Conservation (phyloP, 1,284 basidiomycete species). For the Ganoderma lingzhi region DNA sequence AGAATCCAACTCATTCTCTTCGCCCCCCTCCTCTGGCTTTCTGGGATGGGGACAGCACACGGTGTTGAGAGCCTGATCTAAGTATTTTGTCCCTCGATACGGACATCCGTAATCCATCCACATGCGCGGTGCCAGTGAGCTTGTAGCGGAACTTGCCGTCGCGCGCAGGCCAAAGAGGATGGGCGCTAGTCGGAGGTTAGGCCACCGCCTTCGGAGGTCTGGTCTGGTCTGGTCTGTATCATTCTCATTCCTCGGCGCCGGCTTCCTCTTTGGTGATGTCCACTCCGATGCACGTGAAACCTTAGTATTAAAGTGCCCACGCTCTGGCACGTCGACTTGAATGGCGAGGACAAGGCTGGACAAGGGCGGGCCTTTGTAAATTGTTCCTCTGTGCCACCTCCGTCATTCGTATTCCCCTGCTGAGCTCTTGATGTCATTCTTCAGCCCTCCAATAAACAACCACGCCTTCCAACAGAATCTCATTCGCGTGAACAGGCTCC, state of each 20-base stretch:
- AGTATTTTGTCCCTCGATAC: background rate
- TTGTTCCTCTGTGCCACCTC: background rate
- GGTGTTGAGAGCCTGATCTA: background rate
- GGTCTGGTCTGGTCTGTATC: background rate
- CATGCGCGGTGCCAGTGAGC: background rate
- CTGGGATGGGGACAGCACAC: background rate
- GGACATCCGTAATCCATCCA: background rate
- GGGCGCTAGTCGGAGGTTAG: background rate
- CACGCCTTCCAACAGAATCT: background rate
- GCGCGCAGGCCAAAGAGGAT: constrained; percentile 5
- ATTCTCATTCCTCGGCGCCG: background rate
- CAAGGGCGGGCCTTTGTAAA: background rate
- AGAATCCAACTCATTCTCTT: background rate
- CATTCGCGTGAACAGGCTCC: background rate
- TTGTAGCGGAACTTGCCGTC: constrained; percentile 11
- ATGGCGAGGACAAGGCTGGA: background rate
- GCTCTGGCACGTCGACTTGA: background rate
- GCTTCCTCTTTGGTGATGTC: background rate
- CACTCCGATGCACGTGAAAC: background rate
- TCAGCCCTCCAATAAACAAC: background rate
- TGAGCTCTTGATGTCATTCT: background rate
- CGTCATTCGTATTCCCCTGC: background rate
- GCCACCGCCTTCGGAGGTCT: constrained; percentile 1
- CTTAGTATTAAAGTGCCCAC: background rate
- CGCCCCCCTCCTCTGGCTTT: background rate